Evolutionary conservation across 148 eudicot species (phyloP), one percentile per base, ranked within the genome.

Genomic region (Pouteria glomerata): DNA sequence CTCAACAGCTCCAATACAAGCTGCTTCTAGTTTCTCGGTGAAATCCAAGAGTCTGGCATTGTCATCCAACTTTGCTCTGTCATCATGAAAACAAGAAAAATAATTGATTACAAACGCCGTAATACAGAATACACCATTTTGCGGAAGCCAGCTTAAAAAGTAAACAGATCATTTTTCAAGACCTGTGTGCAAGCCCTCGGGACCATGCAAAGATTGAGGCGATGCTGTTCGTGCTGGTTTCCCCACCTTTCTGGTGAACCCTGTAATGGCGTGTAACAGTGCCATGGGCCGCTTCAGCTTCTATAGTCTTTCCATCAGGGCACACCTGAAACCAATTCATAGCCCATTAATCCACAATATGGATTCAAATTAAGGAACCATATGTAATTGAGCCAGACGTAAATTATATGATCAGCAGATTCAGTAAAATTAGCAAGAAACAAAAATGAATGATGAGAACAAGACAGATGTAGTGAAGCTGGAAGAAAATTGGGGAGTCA

Each of bases 1-100:
- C 74, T 91, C 98, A 15, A 94, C 98, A 34, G 85, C 70, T 71
- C 84, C 96, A 66, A 94, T 73, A 80, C 97, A 94, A 70, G 97
- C 95, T 62, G 90, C 89, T 85, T 94, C 98, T 51, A 94, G 68
- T 75, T 91, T 94, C 82, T 86, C 78, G 5, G 96, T 87, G 83
- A 91, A 94, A 66, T 87, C 94, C 74, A 89, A 65, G 63, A 91
- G 88, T 79, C 68, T 79, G 31, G 76, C 80, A 73, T 91, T 83
- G 77, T 78, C 68, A 73, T 91, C 97, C 85, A 91, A 77, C 82
- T 91, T 91, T 58, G 97, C 90, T 80, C 94, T 89, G 82, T 75
- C 21, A 63, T 7, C 58, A 59, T 60, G 23, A 80, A 48, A 39
- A 67, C 31, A 23, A 35, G 39, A 37, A 58, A 69, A 18, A 56